Percentiles rank a stretch among this genome's conserved stretches.
Conservation (phyloP, 1,139 yeast genomes). For the Pichia sp. region DNA sequence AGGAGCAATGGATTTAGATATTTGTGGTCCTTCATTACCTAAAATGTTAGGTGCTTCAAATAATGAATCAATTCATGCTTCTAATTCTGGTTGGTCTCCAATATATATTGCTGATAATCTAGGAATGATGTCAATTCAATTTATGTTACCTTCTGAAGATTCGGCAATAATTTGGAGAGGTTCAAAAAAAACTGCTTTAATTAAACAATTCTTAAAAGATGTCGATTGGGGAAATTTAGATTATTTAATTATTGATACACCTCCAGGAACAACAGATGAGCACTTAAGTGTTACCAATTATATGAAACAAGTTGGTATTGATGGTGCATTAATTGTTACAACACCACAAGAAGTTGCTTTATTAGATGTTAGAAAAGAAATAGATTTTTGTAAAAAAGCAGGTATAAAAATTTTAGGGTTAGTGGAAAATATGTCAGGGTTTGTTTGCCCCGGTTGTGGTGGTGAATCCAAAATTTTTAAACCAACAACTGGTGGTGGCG, state of each 20-base stretch:
- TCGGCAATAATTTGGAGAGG: constrained; percentile 98
- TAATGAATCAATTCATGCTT: constrained; percentile 80
- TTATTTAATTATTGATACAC: constrained; percentile 88
- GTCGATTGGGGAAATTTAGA: constrained; percentile 96
- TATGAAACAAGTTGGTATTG: constrained; percentile 84
- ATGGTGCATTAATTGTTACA: constrained; percentile 92
- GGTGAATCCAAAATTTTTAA: constrained; percentile 87
- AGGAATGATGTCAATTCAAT: constrained; percentile 93
- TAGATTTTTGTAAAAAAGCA: constrained; percentile 90
- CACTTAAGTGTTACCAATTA: constrained; percentile 86
- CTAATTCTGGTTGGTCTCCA: constrained; percentile 94
- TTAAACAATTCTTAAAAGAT: constrained; percentile 89
- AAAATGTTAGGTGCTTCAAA: constrained; percentile 81
- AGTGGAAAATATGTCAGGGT: constrained; percentile 97
- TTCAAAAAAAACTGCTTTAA: constrained; percentile 84
- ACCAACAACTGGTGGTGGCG: constrained; percentile 97
- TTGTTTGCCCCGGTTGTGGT: constrained; percentile 91
- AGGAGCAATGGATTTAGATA: constrained; percentile 95
- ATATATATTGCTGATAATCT: constrained; percentile 92
- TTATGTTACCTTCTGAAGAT: constrained; percentile 89
- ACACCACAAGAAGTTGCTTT: constrained; percentile 98
- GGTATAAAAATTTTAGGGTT: constrained; percentile 78
- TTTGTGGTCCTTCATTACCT: constrained; percentile 96
- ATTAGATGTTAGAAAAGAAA: constrained; percentile 90
- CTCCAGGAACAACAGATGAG: constrained; percentile 98